Base-by-base conservation (phyloP, 371 early-diverging fungal species). In the Sporodiniella umbellata region DNA sequence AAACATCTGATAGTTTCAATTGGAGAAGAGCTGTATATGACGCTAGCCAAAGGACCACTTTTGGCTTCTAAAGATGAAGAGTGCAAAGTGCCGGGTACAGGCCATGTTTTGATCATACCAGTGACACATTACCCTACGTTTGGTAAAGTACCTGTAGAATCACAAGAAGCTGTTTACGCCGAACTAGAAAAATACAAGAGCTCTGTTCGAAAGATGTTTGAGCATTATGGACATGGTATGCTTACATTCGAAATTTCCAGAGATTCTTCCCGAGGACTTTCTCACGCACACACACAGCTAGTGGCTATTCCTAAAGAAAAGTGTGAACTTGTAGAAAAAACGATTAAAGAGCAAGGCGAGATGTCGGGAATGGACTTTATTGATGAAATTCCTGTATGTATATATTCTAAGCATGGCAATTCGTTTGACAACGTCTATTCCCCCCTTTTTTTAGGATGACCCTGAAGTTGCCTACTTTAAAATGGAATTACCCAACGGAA, bases 1-100 rank as follows among this genome's bases (percentile, higher is more conserved):
- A 87, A 86, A 64, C 92, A 92, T 56, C 63, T 94, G 50, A 83
- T 94, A 53, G 80, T 85, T 5, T 78, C 85, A 7, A 82, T 92
- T 63, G 88, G 87, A 2, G 58, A 60, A 2, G 85, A 87, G 43
- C 61, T 81, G n/a, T 94, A 92, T 53, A 45, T 83, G 42, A 79
- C 92, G 10, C 56, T 87, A 33, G 86, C 92, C 11, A 91, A 91
- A 64, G 94, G 94, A 10, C 79, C 80, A 10, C 60, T 89, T 6
- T 59, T 78, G 8, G 46, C 76, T 18, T 45, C 57, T 48, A 47
- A 57, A 30, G 40, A 44, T 38, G 21, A 54, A 33, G 44, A 47
- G 17, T 17, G 56, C 5, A 33, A 56, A n/a, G 58, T 83, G 2
- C 84, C 86, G 33, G 87, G 87, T 1, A 69, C 78, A 39, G 90